phyloP scores from a whole-genome alignment of 495 filamentous ascomycete species.

The Daldinia bambusicola region DNA sequence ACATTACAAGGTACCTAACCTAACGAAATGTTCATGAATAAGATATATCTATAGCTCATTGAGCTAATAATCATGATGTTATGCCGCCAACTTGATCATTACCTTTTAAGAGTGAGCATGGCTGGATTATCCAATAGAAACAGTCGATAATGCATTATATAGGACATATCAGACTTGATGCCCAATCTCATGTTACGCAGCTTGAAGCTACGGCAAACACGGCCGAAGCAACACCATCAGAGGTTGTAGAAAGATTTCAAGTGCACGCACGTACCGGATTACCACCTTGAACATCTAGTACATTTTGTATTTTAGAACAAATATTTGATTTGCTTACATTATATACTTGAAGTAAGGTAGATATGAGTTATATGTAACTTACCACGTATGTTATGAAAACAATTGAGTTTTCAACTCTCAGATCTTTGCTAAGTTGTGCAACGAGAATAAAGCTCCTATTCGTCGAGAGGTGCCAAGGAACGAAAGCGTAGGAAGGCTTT shows the following conservation, averaged over 20 bases:
- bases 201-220: slow-evolving; percentile 1
- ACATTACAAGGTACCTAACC: slow-evolving; percentile 13
- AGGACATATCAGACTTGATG: too few species aligned
- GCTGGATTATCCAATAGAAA: neutral
- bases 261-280: neutral
- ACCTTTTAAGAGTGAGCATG: neutral
- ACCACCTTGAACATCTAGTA: too few species aligned
- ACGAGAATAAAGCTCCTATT: neutral
- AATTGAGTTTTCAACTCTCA: too few species aligned
- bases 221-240: neutral
- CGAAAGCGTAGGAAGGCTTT: neutral
- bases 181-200: slow-evolving; percentile 20
- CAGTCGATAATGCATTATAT: neutral
- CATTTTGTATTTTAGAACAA: too few species aligned
- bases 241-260: neutral
- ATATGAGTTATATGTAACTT: neutral
- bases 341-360: too few species aligned
- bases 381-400: too few species aligned
- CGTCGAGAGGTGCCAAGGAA: neutral
- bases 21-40: neutral
- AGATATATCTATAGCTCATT: slow-evolving; percentile 5
- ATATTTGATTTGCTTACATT: too few species aligned
- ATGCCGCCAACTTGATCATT: slow-evolving; percentile 5
- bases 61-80: slow-evolving; percentile 9
- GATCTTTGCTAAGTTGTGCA: neutral